Conservation (phyloP, 1,284 basidiomycete genomes). For the Tylopilus sp. region DNA sequence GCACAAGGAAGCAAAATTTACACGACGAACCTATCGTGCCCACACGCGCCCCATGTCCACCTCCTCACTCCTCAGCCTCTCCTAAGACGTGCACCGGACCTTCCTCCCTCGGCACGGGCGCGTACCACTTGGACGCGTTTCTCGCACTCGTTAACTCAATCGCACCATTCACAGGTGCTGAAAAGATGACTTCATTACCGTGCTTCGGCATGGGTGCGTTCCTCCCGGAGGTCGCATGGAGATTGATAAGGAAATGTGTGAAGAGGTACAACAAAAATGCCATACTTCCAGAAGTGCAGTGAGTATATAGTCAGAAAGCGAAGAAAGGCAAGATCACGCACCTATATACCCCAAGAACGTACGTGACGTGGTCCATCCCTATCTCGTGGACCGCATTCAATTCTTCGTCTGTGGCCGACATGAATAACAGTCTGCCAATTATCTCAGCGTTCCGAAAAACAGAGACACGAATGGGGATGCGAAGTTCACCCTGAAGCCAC, state of each 20-base stretch:
- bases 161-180: slow-evolving; percentile 19
- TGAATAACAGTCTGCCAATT: slow-evolving; percentile 65
- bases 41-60: no score
- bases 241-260: slow-evolving; percentile 54
- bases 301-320: neutral
- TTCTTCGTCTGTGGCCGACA: slow-evolving; percentile 91
- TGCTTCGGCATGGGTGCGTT: slow-evolving; percentile 40
- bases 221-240: slow-evolving; percentile 58
- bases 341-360: slow-evolving; percentile 82
- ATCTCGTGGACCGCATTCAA: slow-evolving; percentile 61
- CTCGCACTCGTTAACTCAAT: slow-evolving; percentile 33
- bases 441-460: neutral
- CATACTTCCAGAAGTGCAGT: slow-evolving; percentile 40
- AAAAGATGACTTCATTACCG: slow-evolving; percentile 17
- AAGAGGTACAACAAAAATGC: slow-evolving; percentile 77
- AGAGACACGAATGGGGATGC: neutral
- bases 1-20: neutral
- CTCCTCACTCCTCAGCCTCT: slow-evolving; percentile 30
- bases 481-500: slow-evolving; percentile 52
- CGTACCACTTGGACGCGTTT: slow-evolving; percentile 39
- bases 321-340: neutral
- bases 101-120: slow-evolving; percentile 35
- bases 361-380: slow-evolving; percentile 87
- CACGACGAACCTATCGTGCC: neutral
- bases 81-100: slow-evolving; percentile 34